A percentile compares a stretch with the other conserved stretches of the same genome.
phyloP scores from a whole-genome alignment of 495 filamentous ascomycete species.

The Mycothermus thermophilus region DNA sequence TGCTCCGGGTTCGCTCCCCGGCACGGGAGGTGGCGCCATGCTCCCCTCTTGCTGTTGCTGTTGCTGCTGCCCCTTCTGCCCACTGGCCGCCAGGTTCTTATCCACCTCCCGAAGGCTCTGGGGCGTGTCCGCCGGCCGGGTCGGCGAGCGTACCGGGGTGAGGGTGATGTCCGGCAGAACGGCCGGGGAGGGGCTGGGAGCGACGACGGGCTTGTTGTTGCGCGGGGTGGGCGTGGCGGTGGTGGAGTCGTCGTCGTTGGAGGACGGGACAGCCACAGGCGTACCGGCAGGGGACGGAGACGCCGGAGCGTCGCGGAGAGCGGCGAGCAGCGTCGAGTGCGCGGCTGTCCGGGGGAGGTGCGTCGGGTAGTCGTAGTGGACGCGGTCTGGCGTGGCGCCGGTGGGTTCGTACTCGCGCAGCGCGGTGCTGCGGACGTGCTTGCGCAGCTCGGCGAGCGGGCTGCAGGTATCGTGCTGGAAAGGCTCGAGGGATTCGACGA shows the following conservation, averaged over 20 bases:
- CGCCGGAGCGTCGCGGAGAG: conserved; percentile 40
- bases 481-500: conserved; percentile 43
- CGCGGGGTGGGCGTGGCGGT: not conserved
- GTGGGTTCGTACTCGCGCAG: conserved; percentile 72
- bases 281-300: too few relatives aligned
- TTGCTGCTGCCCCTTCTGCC: not conserved
- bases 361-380: conserved; percentile 59
- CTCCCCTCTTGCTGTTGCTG: not conserved
- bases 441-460: conserved; percentile 55
- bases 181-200: too few relatives aligned
- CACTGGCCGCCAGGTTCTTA: conserved; percentile 27
- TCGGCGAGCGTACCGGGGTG: conserved; percentile 10
- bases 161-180: conserved; percentile 25
- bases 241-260: conserved; percentile 15
- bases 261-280: too few relatives aligned
- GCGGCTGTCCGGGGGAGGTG: conserved; percentile 60
- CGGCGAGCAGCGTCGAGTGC: conserved; percentile 52
- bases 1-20: not conserved
- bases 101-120: conserved; percentile 34
- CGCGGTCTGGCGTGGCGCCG: conserved; percentile 72
- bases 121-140: conserved; percentile 7
- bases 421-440: conserved; percentile 42
- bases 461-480: conserved; percentile 47
- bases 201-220: conserved; percentile 9
- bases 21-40: not conserved